These are phyloP conservation scores for Sordariomycetes sp. DNA, from an alignment of 2,329 filamentous ascomycete species.

Conservation along the genomic window DNA sequence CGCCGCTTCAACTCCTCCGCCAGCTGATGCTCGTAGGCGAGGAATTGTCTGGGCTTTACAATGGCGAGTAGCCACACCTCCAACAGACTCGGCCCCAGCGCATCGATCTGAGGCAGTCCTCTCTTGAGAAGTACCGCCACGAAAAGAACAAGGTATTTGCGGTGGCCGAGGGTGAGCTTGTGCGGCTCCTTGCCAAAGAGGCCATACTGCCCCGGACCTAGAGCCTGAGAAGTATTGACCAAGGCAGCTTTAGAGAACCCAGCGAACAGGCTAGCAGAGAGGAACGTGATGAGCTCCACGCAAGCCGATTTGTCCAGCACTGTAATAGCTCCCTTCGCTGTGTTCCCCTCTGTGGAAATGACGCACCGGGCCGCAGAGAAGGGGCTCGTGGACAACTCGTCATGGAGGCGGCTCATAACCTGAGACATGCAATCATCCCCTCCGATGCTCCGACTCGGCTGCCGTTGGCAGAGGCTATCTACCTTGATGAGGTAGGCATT, in stretches of 20 bases:
- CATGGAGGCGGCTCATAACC: conserved; percentile 25
- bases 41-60: conserved; percentile 30
- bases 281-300: conserved; percentile 26
- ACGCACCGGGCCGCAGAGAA: conserved; percentile 32
- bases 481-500: conserved; percentile 8
- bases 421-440: background rate
- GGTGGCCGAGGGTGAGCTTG: conserved; percentile 23
- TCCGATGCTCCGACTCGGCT: background rate
- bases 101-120: conserved; percentile 29
- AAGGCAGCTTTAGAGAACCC: conserved; percentile 30
- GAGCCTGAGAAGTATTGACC: conserved; percentile 27
- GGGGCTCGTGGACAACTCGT: conserved; percentile 29
- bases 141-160: conserved; percentile 36
- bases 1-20: conserved; percentile 29
- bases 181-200: conserved; percentile 31
- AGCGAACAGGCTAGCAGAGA: conserved; percentile 31
- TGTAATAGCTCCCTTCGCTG: conserved; percentile 2
- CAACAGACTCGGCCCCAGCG: conserved; percentile 28
- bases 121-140: conserved; percentile 33
- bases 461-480: background rate
- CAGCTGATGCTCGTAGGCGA: conserved; percentile 35
- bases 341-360: conserved; percentile 10
- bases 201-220: conserved; percentile 29
- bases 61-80: conserved; percentile 40
- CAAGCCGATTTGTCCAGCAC: conserved; percentile 16